phyloP scores from a whole-genome alignment of 306 rosid species.

The Calophaca sinica region DNA sequence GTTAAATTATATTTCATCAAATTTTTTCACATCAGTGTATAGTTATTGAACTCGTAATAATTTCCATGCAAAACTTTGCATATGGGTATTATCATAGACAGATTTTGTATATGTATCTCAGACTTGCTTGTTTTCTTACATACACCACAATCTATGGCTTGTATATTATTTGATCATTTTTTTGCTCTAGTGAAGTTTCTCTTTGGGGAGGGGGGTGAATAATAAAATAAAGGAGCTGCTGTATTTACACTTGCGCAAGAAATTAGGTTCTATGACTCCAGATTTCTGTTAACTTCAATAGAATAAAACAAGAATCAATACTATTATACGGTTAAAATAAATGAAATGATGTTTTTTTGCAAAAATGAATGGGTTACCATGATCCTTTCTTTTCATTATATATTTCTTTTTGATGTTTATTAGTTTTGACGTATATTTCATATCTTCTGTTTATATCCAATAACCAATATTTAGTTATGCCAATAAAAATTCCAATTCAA shows the following conservation, averaged over 20 bases:
- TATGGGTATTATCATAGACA: slow-evolving; percentile 10
- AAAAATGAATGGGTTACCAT: too few relatives aligned
- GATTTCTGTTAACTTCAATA: slow-evolving; percentile 17
- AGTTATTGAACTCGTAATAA: too few relatives aligned
- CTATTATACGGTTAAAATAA: background rate
- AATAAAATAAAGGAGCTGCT: slow-evolving; percentile 14
- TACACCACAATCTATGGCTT: slow-evolving; percentile 36
- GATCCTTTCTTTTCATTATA: too few relatives aligned
- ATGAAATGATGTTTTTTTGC: too few relatives aligned
- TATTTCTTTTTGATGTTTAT: too few relatives aligned
- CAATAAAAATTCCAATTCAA: too few relatives aligned
- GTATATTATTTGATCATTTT: slow-evolving; percentile 47
- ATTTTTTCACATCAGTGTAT: background rate
- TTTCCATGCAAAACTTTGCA: slow-evolving; percentile 29
- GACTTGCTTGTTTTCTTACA: slow-evolving; percentile 29
- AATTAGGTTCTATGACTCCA: slow-evolving; percentile 7
- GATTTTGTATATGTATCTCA: slow-evolving; percentile 46
- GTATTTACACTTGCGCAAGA: slow-evolving; percentile 21
- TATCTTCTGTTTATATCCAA: too few relatives aligned
- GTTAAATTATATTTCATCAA: background rate
- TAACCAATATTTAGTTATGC: too few relatives aligned
- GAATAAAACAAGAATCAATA: background rate
- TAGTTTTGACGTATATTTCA: too few relatives aligned
- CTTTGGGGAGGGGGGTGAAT: slow-evolving; percentile 4
- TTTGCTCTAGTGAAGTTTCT: slow-evolving; percentile 30